Conservation (phyloP, 805 yeast species). For the Myxozyma mucilagina region DNA sequence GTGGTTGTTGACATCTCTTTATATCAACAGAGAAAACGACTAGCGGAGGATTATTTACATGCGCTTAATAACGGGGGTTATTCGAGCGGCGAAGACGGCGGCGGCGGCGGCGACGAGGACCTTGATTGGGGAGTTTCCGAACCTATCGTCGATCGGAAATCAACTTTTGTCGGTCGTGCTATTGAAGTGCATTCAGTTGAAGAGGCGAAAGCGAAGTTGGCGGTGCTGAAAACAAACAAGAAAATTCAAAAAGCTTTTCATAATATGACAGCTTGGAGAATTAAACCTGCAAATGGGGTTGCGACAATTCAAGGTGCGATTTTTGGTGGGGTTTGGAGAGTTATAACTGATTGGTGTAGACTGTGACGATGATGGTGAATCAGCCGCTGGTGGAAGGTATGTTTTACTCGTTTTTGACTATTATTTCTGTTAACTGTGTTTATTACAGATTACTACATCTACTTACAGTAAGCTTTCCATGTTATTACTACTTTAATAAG, state of each 20-base stretch:
- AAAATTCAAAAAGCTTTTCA: slow-evolving; percentile 70
- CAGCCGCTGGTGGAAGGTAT: slow-evolving; percentile 87
- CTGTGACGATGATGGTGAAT: slow-evolving; percentile 95
- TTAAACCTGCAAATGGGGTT: slow-evolving; percentile 52
- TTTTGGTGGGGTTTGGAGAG: background rate
- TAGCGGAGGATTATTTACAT: slow-evolving; percentile 24
- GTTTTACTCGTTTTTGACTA: slow-evolving; percentile 26
- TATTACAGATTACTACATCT: slow-evolving; percentile 30
- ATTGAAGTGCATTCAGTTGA: slow-evolving; percentile 60
- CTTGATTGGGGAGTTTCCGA: slow-evolving; percentile 73
- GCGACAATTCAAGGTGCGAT: slow-evolving; percentile 53
- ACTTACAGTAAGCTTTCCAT: slow-evolving; percentile 29
- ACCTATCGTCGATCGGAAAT: slow-evolving; percentile 77
- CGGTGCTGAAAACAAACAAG: slow-evolving; percentile 50
- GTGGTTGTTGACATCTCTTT: slow-evolving; percentile 40
- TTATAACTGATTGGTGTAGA: slow-evolving; percentile 45
- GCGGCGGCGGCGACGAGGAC: slow-evolving; percentile 13
- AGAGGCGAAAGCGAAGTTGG: slow-evolving; percentile 60
- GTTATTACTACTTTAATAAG: background rate
- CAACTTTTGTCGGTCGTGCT: slow-evolving; percentile 81
- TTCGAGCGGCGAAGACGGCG: slow-evolving; percentile 19
- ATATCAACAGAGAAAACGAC: slow-evolving; percentile 26
- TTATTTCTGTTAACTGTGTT: background rate
- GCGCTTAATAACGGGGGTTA: background rate
- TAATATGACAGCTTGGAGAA: slow-evolving; percentile 86